phyloP scores from a whole-genome alignment of 495 filamentous ascomycete species.

The Penicillium longicatenatum region DNA sequence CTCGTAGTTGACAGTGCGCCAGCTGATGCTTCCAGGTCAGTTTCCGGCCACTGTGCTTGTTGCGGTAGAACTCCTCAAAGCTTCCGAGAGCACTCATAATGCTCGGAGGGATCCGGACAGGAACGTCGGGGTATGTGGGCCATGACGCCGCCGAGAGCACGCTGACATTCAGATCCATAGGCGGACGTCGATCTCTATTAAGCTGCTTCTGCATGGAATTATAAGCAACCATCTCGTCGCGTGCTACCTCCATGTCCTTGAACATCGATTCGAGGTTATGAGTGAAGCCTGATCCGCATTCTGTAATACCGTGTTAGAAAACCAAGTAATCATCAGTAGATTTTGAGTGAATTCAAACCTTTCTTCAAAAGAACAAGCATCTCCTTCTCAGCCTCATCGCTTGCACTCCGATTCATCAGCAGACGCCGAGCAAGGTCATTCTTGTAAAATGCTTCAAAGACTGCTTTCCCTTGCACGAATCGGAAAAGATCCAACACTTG shows the following conservation, averaged over 20 bases:
- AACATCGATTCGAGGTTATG: slow-evolving; percentile 99
- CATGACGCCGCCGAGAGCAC: slow-evolving; percentile 86
- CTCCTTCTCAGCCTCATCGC: slow-evolving; percentile 89
- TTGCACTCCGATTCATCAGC: slow-evolving; percentile 87
- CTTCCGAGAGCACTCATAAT: slow-evolving; percentile 66
- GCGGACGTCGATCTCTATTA: slow-evolving; percentile 48
- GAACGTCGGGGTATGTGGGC: slow-evolving; percentile 85
- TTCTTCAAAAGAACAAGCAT: slow-evolving; percentile 91
- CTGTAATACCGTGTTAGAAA: slow-evolving; percentile 37
- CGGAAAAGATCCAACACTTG: slow-evolving; percentile 91
- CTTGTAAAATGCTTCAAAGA: slow-evolving; percentile 99
- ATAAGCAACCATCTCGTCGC: slow-evolving; percentile 82
- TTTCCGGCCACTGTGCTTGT: slow-evolving; percentile 82
- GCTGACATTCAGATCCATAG: slow-evolving; percentile 81
- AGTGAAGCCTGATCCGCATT: slow-evolving; percentile 91
- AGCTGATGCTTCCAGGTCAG: slow-evolving; percentile 91
- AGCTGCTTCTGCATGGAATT: slow-evolving; percentile 51
- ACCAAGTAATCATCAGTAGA: neutral
- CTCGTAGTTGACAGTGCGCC: slow-evolving; percentile 81
- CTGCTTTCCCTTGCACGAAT: slow-evolving; percentile 95
- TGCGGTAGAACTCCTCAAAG: slow-evolving; percentile 81
- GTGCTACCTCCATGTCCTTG: slow-evolving; percentile 89
- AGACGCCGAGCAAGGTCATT: slow-evolving; percentile 88
- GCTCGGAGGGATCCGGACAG: slow-evolving; percentile 71
- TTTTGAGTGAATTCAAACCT: slow-evolving; percentile 39